Evolutionary conservation across 2,329 filamentous ascomycete genomes (phyloP), one percentile per base, ranked within the genome.

Genomic region (Sporothrix brunneoviolacea): DNA sequence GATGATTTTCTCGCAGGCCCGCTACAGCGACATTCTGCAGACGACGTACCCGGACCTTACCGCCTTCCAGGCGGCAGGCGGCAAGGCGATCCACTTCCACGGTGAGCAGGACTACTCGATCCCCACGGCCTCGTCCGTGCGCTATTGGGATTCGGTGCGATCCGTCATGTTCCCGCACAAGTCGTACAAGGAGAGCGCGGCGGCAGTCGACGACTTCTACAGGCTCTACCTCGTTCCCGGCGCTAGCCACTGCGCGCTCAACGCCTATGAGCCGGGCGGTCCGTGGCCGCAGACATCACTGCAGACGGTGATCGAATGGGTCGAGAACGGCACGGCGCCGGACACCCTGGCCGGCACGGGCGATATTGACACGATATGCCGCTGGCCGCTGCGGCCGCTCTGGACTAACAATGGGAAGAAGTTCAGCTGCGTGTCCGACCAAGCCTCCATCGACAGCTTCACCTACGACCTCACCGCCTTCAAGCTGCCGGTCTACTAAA

Each of bases 41-140:
- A 55, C 57, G 70, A 77, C 56, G 5, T 63, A 70, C 55, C 70
- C 74, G 0, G 75, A 77, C 45, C 64, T 79, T 1, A 69, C 65
- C 0, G 55, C 61, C 8, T 75, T 76, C 63, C 62, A 70, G 19
- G 55, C 61, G 0, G 59, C 64, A 1, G 75, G 75, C 22, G 72
- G 71, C 21, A 79, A 79, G 58, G 58, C 79, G 10, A 64, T 79
- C 4, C 72, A 74, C 55, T 73, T 69, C 62, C 75, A 79, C 59
- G 75, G 75, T 43, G 74, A 78, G 60, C 68, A 70, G 1, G 76
- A 78, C 58, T 60, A 62, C 8, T 65, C 63, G 8, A 65, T 79
- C 48, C 74, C 75, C 9, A 60, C 74, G 2, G 72, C 63, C 2
- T 73, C 70, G 0, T 76, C 73, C 0, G 68, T 75, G 7, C 32